Conservation (phyloP, 1,284 basidiomycete species). For the Ceratobasidium sp. region DNA sequence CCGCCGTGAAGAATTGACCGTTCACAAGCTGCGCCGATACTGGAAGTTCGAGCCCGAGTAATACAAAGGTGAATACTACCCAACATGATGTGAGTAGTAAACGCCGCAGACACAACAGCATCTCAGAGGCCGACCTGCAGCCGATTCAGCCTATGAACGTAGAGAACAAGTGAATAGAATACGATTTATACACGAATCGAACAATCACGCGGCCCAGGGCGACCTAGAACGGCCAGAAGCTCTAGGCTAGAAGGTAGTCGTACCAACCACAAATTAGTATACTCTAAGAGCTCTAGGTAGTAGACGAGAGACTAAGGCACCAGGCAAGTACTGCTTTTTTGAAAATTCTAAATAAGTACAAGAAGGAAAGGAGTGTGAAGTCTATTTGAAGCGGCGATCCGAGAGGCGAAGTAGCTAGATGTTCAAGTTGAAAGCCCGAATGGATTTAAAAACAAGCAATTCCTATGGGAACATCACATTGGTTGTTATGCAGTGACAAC, state of each 20-base stretch:
- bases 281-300: neutral
- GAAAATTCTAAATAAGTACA: neutral
- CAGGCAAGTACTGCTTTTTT: neutral
- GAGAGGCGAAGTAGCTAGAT: constrained; percentile 7
- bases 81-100: neutral
- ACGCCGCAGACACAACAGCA: constrained; percentile 9
- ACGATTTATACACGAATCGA: constrained; percentile 22
- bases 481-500: constrained; percentile 17
- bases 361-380: constrained; percentile 41
- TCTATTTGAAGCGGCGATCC: constrained; percentile 12
- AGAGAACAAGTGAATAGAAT: neutral
- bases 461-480: constrained; percentile 40
- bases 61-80: neutral
- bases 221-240: constrained; percentile 7
- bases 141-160: constrained; percentile 14
- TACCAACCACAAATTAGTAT: constrained; percentile 5
- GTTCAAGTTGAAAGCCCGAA: constrained; percentile 5
- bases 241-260: constrained; percentile 6
- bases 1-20: constrained; percentile 65
- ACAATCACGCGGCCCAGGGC: constrained; percentile 18
- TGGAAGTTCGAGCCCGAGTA: neutral
- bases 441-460: neutral
- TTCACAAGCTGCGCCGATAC: constrained; percentile 56
- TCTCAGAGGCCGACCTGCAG: constrained; percentile 31
- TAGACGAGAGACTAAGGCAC: neutral